Percentiles rank a stretch among this genome's conserved stretches.
Evolutionary conservation across 148 eudicot genomes (phyloP).

Genomic region (Selenicereus undatus): DNA sequence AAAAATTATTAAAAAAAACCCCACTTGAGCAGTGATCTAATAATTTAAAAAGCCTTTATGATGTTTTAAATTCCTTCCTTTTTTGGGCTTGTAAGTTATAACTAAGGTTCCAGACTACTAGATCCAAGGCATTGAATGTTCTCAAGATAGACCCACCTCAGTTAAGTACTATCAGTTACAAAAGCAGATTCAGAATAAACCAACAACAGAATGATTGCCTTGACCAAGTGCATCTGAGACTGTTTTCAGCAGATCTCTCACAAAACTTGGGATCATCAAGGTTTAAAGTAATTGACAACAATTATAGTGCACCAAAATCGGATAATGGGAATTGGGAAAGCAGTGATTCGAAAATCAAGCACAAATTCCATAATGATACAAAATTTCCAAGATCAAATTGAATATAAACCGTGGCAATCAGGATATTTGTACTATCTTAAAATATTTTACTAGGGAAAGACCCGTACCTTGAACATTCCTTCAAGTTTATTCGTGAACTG

Average conservation of each 20-base stretch:
- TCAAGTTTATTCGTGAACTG: conserved; percentile 98
- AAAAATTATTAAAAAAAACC: too few species aligned
- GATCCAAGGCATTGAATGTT: too few species aligned
- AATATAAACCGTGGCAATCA: background rate
- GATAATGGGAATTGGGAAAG: background rate
- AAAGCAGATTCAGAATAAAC: background rate
- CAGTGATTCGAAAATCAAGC: background rate
- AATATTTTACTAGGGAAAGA: background rate
- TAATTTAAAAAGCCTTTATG: too few species aligned
- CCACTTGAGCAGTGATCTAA: too few species aligned
- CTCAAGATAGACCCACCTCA: too few species aligned
- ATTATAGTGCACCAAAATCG: background rate
- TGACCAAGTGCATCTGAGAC: background rate
- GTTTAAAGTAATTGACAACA: background rate
- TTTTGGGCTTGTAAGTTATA: too few species aligned
- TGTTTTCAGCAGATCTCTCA: background rate
- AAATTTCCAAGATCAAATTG: background rate
- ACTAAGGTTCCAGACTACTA: too few species aligned
- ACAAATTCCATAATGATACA: background rate
- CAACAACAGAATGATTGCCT: background rate
- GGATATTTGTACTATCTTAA: background rate
- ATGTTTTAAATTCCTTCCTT: too few species aligned
- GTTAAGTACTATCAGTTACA: background rate
- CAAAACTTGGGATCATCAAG: conserved; percentile 3
- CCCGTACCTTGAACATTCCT: conserved; percentile 97